A percentile compares a stretch with the other conserved stretches of the same genome.
phyloP scores from a whole-genome alignment of 495 filamentous ascomycete species.

The Hyaloscypha hepaticicola region DNA sequence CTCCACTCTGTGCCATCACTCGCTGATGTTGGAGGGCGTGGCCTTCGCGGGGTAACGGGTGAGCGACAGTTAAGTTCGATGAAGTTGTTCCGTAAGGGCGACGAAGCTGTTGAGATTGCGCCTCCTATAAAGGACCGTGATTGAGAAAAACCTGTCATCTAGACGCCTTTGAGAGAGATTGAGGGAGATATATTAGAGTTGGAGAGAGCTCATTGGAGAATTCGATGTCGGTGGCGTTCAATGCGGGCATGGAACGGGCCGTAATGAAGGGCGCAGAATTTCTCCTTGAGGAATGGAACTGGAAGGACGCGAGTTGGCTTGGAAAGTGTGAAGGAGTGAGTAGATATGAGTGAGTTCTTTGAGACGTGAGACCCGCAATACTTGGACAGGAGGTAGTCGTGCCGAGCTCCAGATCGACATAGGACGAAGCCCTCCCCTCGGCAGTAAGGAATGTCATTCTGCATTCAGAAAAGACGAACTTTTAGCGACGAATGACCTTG shows the following conservation, averaged over 20 bases:
- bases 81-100: constrained; percentile 31
- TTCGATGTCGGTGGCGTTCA: not conserved
- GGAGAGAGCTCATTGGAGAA: constrained; percentile 10
- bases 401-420: constrained; percentile 18
- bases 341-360: constrained; percentile 32
- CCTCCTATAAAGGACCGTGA: constrained; percentile 26
- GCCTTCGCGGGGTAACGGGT: constrained; percentile 26
- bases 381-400: constrained; percentile 3
- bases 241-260: constrained; percentile 5
- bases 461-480: not conserved
- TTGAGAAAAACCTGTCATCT: constrained; percentile 23
- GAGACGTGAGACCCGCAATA: constrained; percentile 15
- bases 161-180: constrained; percentile 9
- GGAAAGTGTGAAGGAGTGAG: constrained; percentile 23
- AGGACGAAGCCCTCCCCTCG: constrained; percentile 9
- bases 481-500: not conserved
- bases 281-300: constrained; percentile 3
- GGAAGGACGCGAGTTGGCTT: constrained; percentile 6
- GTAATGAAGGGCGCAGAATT: constrained; percentile 15
- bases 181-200: not conserved
- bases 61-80: constrained; percentile 33
- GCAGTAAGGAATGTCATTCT: not conserved
- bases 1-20: not conserved
- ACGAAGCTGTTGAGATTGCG: constrained; percentile 36
- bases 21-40: constrained; percentile 6